Base-by-base conservation (phyloP, 345 rosid genomes). In the Trapa incisa region DNA sequence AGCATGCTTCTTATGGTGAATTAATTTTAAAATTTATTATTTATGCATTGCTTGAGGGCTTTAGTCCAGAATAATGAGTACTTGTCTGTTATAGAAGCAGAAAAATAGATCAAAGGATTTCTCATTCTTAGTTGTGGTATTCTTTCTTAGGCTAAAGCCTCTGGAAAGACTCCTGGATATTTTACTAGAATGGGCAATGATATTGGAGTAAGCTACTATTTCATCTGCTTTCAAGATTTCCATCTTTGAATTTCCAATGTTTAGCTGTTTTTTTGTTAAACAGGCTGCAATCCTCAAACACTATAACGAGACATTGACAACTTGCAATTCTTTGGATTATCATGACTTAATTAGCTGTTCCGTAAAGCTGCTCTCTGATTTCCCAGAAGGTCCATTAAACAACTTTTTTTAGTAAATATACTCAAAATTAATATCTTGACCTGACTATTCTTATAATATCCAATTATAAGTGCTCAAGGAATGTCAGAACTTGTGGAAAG, bases 301-400 rank as follows among this genome's bases (percentile, higher is more conserved):
- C 72, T 92, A 92, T 77, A 81, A 79, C 65, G 78, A 82, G 69
- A 86, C 86, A 71, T 77, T 92, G 73, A 81, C 67, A 78, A 80
- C 91, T 69, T 92, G 97, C 74, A 78, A 92, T 80, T 93, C 97
- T 54, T 75, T 92, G 85, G 97, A 92, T 75, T 92, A 89, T 86
- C 97, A 92, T 73, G 98, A 92, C 76, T 74, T 92, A 64, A 89
- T 92, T 77, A 85, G 80, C 79, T 86, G 86, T 68, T 88, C 98
- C 6, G 84, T 88, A 73, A 86, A 72, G 70, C 81, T 92, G 81
- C 92, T 92, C 61, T 77, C 77, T 13, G 83, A 85, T 65, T 88
- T 76, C 74, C 94, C 91, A 76, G 92, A 89, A 88, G 96, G 97
- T 92, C 62, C 15, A 58, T 58, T 32, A 6, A 58, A 58, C 15